Evolutionary conservation across 169 alveolate genomes (phyloP).

Genomic region (Plasmodium knowlesi): DNA sequence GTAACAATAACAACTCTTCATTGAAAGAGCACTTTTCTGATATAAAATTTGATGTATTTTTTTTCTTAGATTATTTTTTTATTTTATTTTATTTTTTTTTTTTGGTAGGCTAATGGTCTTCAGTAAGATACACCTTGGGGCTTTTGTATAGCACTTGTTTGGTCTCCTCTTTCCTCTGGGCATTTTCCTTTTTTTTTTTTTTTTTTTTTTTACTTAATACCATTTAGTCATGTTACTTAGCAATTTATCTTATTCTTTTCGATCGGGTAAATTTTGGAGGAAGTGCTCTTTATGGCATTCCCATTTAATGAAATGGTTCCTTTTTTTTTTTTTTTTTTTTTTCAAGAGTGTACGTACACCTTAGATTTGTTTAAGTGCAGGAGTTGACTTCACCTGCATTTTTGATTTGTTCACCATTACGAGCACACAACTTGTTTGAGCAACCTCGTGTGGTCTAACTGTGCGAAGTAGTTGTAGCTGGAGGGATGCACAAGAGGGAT

Average conservation of each 20-base stretch:
- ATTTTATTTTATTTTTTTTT: too few species aligned
- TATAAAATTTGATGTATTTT: neutral
- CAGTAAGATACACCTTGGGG: neutral
- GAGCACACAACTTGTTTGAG: neutral
- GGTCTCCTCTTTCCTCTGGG: neutral
- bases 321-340: neutral
- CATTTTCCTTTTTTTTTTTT: neutral
- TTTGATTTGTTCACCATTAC: neutral
- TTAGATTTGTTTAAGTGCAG: neutral
- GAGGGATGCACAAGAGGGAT: neutral
- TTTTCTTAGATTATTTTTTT: neutral
- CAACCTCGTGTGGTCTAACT: neutral
- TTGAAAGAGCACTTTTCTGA: neutral
- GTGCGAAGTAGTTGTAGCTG: neutral
- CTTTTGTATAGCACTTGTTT: neutral
- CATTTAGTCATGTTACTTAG: neutral
- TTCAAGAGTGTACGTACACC: neutral
- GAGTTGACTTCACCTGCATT: neutral
- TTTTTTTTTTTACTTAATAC: neutral
- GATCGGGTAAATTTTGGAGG: neutral
- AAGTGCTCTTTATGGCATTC: neutral
- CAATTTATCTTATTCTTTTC: neutral
- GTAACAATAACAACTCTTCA: neutral
- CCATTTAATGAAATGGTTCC: neutral
- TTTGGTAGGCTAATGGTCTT: neutral